Conservation (phyloP, 2,329 filamentous ascomycete genomes). For the Myrmaecium sp. region DNA sequence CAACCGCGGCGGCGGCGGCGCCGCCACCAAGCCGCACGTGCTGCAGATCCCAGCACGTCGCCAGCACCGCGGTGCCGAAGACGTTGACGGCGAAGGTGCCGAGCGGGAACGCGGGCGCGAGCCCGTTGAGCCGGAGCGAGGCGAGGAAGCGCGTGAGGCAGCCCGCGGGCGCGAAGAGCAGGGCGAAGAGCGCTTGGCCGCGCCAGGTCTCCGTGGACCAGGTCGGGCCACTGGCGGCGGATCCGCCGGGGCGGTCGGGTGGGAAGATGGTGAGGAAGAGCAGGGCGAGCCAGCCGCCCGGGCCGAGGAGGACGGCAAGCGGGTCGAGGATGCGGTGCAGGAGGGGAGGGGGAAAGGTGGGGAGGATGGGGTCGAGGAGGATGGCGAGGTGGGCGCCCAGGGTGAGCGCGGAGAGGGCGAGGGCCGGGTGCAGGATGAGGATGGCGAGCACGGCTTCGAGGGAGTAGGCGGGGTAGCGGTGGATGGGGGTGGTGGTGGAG, state of each 20-base stretch:
- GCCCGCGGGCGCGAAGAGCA: constrained; percentile 70
- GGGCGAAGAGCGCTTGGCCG: constrained; percentile 53
- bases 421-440: constrained; percentile 50
- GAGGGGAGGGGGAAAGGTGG: constrained; percentile 40
- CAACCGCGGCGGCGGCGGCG: constrained; percentile 24
- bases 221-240: constrained; percentile 5
- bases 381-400: constrained; percentile 61
- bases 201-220: constrained; percentile 48
- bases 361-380: constrained; percentile 39
- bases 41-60: constrained; percentile 63
- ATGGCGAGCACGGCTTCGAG: constrained; percentile 69
- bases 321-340: constrained; percentile 48
- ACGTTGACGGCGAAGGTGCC: constrained; percentile 79
- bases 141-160: constrained; percentile 60
- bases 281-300: constrained; percentile 63
- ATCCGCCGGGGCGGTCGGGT: constrained; percentile 32
- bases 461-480: constrained; percentile 57
- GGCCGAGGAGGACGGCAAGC: constrained; percentile 45
- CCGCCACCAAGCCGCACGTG: constrained; percentile 38
- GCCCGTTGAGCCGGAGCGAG: constrained; percentile 53
- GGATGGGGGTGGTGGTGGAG: constrained; percentile 18
- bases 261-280: constrained; percentile 56
- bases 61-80: constrained; percentile 56
- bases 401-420: constrained; percentile 53
- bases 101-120: constrained; percentile 52